These are phyloP conservation scores for Amanita pallidorosea DNA, from an alignment of 768 basidiomycete genomes.

Conservation along the genomic window DNA sequence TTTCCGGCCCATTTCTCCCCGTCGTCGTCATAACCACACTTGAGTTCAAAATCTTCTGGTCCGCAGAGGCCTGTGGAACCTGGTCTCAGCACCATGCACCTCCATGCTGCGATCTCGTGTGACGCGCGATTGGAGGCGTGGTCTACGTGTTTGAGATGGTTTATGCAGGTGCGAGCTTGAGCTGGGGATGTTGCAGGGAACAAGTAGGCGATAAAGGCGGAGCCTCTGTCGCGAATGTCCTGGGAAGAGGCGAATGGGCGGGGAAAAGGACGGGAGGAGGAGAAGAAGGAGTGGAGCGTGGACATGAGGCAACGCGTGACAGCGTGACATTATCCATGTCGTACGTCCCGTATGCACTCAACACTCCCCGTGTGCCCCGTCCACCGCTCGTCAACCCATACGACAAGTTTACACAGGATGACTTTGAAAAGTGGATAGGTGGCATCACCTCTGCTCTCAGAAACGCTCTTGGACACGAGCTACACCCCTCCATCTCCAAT, in stretches of 20 bases:
- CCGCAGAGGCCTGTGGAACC: slow-evolving; percentile 58
- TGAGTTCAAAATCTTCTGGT: slow-evolving; percentile 67
- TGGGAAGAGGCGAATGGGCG: slow-evolving; percentile 47
- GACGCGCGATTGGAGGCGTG: slow-evolving; percentile 50
- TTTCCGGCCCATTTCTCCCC: slow-evolving; percentile 66
- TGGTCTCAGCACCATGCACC: slow-evolving; percentile 61
- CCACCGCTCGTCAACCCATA: slow-evolving; percentile 62
- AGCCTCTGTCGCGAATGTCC: slow-evolving; percentile 68
- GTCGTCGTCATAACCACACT: slow-evolving; percentile 59
- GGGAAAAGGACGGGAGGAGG: slow-evolving; percentile 31
- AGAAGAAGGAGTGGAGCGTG: slow-evolving; percentile 32
- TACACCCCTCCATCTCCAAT: slow-evolving; percentile 7
- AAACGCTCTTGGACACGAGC: slow-evolving; percentile 45
- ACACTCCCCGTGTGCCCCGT: slow-evolving; percentile 14
- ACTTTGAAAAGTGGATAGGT: slow-evolving; percentile 65
- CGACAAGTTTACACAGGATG: slow-evolving; percentile 56
- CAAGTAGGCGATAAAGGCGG: slow-evolving; percentile 58
- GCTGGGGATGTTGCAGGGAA: slow-evolving; percentile 41
- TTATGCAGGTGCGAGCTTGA: slow-evolving; percentile 38
- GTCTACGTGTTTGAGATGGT: slow-evolving; percentile 44
- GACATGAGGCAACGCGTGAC: slow-evolving; percentile 47
- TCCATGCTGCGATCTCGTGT: slow-evolving; percentile 72
- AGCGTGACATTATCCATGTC: slow-evolving; percentile 47
- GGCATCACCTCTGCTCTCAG: slow-evolving; percentile 48
- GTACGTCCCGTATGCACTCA: slow-evolving; percentile 7